These are phyloP conservation scores for Chaetomium cochliodes DNA, from an alignment of 495 filamentous ascomycete species.

Conservation along the genomic window DNA sequence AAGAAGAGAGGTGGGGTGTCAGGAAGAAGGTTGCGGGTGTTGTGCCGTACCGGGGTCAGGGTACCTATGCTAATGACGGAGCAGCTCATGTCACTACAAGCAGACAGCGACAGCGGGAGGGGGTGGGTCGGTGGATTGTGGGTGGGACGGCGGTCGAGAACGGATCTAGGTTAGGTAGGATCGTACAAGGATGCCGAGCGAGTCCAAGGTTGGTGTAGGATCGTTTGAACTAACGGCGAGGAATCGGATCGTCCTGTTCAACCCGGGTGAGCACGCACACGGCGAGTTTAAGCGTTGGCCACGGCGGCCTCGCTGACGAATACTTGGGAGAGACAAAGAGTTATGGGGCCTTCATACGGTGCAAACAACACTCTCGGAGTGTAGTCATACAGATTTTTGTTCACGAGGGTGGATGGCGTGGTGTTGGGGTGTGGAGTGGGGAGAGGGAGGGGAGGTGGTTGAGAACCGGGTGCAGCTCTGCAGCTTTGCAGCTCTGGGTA, in stretches of 20 bases:
- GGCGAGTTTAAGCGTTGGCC: too few species aligned
- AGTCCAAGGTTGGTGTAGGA: neutral
- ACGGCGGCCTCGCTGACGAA: too few species aligned
- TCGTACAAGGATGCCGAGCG: neutral
- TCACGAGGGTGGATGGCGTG: neutral
- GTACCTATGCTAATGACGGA: neutral
- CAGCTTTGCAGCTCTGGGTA: too few species aligned
- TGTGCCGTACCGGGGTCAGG: neutral
- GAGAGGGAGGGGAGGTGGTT: too few species aligned
- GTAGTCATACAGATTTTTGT: too few species aligned
- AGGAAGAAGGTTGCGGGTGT: constrained; percentile 1
- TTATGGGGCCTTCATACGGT: too few species aligned
- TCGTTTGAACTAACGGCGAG: neutral
- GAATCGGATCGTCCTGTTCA: neutral
- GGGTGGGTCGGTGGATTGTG: too few species aligned
- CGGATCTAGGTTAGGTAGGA: neutral
- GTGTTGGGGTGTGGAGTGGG: neutral
- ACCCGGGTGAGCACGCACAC: neutral
- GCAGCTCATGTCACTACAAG: too few species aligned
- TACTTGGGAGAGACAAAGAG: too few species aligned
- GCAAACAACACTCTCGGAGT: too few species aligned
- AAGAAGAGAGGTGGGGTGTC: neutral
- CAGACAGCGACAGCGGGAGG: neutral
- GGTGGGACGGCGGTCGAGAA: too few species aligned
- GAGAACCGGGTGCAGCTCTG: too few species aligned